Conservation (phyloP, 345 rosid genomes). For the Euphorbia pulcherrima region DNA sequence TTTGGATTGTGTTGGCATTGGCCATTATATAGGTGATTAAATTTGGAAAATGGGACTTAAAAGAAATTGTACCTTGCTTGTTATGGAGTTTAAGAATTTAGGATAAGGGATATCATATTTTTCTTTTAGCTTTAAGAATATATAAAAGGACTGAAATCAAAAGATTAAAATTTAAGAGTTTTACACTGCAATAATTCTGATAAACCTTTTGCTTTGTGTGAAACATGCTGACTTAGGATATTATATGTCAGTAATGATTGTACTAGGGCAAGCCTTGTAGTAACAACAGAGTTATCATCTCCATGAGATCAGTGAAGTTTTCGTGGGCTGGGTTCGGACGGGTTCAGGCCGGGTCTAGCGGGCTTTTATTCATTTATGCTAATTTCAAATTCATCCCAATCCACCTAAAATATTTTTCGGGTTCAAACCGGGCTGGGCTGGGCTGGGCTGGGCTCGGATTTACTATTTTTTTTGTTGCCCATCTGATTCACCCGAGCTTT, state of each 20-base stretch:
- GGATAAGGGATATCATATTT: slow-evolving; percentile 3
- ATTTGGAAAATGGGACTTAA: slow-evolving; percentile 10
- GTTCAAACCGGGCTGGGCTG: too few relatives aligned
- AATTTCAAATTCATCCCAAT: too few relatives aligned
- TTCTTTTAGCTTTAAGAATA: slow-evolving; percentile 8
- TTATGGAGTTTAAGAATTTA: slow-evolving; percentile 27
- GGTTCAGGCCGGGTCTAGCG: too few relatives aligned
- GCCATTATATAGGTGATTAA: slow-evolving; percentile 23
- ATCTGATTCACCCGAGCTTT: too few relatives aligned
- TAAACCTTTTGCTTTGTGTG: background rate
- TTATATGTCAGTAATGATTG: background rate
- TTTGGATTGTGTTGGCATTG: slow-evolving; percentile 7
- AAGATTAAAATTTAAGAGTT: background rate
- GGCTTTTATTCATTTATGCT: too few relatives aligned
- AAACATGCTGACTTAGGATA: background rate
- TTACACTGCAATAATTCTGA: background rate
- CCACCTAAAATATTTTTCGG: too few relatives aligned
- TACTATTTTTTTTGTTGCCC: too few relatives aligned
- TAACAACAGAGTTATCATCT: too few relatives aligned
- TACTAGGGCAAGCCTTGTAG: too few relatives aligned
- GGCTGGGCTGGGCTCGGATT: too few relatives aligned
- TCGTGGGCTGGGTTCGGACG: too few relatives aligned
- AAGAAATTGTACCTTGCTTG: slow-evolving; percentile 50
- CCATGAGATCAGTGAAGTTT: too few relatives aligned
- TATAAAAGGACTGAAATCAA: background rate